These are phyloP conservation scores for Endothia cerciana DNA, from an alignment of 2,329 filamentous ascomycete genomes.

Conservation along the genomic window DNA sequence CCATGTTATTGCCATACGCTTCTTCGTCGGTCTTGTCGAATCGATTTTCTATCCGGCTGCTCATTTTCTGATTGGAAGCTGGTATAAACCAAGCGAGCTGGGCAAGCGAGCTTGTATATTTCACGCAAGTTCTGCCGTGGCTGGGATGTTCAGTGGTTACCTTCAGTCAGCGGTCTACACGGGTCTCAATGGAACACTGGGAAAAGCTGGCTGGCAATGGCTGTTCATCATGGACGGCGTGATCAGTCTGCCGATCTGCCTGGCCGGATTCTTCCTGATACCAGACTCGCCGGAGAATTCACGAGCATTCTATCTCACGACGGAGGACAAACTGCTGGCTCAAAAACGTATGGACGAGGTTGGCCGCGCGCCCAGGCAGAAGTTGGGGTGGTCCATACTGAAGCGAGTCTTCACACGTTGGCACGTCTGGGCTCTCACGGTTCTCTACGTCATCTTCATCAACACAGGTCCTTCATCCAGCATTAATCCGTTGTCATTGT, in stretches of 20 bases:
- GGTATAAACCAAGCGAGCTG: constrained; percentile 49
- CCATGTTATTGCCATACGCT: constrained; percentile 45
- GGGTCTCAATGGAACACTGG: constrained; percentile 43
- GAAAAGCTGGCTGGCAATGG: constrained; percentile 49
- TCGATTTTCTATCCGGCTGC: constrained; percentile 44
- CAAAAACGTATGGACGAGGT: constrained; percentile 37
- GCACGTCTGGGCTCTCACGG: constrained; percentile 43
- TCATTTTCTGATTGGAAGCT: constrained; percentile 46
- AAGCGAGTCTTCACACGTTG: constrained; percentile 34
- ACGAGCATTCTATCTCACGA: constrained; percentile 36
- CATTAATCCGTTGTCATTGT: constrained; percentile 43
- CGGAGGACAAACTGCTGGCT: constrained; percentile 36
- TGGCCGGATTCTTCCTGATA: constrained; percentile 40
- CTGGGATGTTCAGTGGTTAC: constrained; percentile 48
- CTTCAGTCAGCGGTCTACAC: constrained; percentile 47
- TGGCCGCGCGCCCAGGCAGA: constrained; percentile 38
- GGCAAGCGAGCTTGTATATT: constrained; percentile 49
- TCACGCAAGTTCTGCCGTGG: constrained; percentile 42
- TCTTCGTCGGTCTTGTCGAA: constrained; percentile 47
- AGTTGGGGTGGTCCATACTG: constrained; percentile 35
- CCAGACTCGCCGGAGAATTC: constrained; percentile 39
- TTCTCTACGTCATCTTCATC: constrained; percentile 46
- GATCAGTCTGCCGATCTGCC: constrained; percentile 39
- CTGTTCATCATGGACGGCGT: constrained; percentile 51
- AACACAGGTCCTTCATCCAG: constrained; percentile 40